phyloP scores from a whole-genome alignment of 768 basidiomycete species.

The Leccinellum rugosiceps region DNA sequence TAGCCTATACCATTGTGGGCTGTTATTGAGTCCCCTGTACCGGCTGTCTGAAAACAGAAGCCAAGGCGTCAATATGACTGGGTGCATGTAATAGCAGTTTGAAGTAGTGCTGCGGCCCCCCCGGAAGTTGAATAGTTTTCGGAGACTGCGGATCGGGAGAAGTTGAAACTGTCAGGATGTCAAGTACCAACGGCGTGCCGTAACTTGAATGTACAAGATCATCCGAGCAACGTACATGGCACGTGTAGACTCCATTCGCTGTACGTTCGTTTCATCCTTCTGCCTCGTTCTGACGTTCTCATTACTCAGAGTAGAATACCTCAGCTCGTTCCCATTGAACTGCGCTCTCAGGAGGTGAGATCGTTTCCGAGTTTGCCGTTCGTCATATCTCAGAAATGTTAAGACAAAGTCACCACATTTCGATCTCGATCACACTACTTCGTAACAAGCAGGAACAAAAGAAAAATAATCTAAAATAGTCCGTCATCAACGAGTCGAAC shows the following conservation, averaged over 20 bases:
- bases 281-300: no score
- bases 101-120: no score
- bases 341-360: background rate
- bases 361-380: background rate
- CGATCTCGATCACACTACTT: background rate
- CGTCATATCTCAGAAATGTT: no score
- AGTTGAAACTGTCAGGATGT: background rate
- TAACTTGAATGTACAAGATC: no score
- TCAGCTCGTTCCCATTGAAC: background rate
- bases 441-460: background rate
- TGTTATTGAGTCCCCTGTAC: background rate
- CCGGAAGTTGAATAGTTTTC: background rate
- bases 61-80: background rate
- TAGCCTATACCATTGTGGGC: conserved; percentile 7
- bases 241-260: no score
- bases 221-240: no score
- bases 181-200: no score
- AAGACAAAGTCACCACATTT: background rate
- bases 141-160: background rate
- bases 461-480: background rate
- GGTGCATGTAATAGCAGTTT: background rate
- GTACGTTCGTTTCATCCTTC: no score
- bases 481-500: background rate
- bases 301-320: background rate
- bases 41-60: background rate